Base-by-base conservation (phyloP, 495 filamentous ascomycete genomes). In the Penicillium silybi region DNA sequence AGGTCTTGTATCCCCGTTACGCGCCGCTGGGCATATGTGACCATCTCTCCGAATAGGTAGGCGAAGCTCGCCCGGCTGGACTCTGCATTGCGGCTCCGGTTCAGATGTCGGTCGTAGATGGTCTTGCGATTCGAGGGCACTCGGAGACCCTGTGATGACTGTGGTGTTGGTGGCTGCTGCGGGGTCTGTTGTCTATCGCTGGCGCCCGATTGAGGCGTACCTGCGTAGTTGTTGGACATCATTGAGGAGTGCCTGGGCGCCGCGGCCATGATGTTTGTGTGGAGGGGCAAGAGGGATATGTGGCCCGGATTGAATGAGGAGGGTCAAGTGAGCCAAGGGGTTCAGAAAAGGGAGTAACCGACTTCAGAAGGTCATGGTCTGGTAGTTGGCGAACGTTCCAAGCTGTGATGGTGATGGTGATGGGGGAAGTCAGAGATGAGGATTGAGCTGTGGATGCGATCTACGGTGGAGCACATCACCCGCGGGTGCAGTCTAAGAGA, bases 11-110 rank as follows among this genome's bases (percentile, higher is more conserved):
- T 95, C 1, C 88, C 90, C 48, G 87, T 92, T 47, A 96, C 92
- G 56, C 87, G 76, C 59, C 85, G 83, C 65, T 97, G 95, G 39
- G 93, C 92, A 68, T 99, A 97, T 60, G 81, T 85, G 27, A 99
- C 91, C 90, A 99, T 96, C 78, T 97, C 92, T 35, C 82, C 85
- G 61, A 99, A 99, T 18, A 99, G 76, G 64, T 93, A 97, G 27
- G 93, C 95, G 69, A 99, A 97, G 67, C 87, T 89, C 0, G 95
- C 84, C 48, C 93, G 86, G 68, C 89, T 95, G 52, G 93, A 80
- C 74, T 97, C 91, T 23, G 88, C 78, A 54, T 85, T 88, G 63
- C 87, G 87, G 63, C 82, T 88, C 46, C 93, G 87, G 68, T 95
- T 95, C 41, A 97, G 77, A 53, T 95, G 89, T 48, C 95, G 83